These are phyloP conservation scores for Begonia masoniana DNA, from an alignment of 306 rosid species.

Conservation along the genomic window DNA sequence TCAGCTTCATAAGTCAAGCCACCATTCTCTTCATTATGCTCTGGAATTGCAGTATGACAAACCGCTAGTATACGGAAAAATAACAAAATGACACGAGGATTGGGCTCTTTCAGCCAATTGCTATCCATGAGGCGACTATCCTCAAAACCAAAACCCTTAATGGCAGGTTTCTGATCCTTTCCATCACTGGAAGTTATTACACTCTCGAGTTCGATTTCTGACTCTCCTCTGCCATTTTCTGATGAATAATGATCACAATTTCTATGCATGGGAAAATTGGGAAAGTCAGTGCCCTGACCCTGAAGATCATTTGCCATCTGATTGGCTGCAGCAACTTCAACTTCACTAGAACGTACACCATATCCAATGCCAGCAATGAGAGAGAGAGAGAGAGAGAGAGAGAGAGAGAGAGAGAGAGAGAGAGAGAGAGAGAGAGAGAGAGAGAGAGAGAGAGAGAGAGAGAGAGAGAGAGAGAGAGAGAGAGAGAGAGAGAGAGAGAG, in stretches of 20 bases:
- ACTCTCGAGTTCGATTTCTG: constrained; percentile 67
- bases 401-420: too few species aligned
- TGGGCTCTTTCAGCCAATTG: constrained; percentile 78
- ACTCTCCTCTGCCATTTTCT: constrained; percentile 20
- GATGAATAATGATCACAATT: constrained; percentile 3
- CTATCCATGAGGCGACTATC: constrained; percentile 64
- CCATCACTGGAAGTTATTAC: constrained; percentile 42
- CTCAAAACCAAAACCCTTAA: constrained; percentile 82
- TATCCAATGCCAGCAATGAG: constrained; percentile 80
- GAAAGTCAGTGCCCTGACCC: constrained; percentile 41
- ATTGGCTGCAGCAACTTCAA: constrained; percentile 90
- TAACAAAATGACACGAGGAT: constrained; percentile 35
- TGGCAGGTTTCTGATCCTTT: constrained; percentile 32
- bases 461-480: too few species aligned
- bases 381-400: too few species aligned
- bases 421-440: too few species aligned
- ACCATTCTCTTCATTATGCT: constrained; percentile 74
- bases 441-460: too few species aligned
- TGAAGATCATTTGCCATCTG: constrained; percentile 72
- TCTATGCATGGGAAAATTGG: constrained; percentile 42
- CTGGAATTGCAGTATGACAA: constrained; percentile 97
- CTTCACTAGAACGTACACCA: constrained; percentile 71
- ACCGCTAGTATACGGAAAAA: constrained; percentile 81
- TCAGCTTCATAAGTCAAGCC: constrained; percentile 78
- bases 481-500: too few species aligned